A percentile compares a stretch with the other conserved stretches of the same genome.
Conservation (phyloP, 2,329 filamentous ascomycete species). For the Nemania sp. region DNA sequence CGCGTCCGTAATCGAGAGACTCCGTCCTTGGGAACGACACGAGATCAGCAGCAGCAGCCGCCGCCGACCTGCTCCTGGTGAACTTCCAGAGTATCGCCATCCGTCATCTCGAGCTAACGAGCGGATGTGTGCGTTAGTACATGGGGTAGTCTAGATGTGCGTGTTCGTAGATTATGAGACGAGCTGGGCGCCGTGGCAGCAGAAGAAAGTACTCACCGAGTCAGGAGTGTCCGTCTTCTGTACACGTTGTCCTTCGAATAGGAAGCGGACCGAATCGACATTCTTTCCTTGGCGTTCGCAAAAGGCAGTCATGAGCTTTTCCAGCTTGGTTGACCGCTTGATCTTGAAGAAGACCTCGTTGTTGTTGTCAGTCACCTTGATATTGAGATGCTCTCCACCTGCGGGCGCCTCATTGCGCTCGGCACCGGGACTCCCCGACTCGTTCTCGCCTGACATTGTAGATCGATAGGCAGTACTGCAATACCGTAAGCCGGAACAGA, state of each 20-base stretch:
- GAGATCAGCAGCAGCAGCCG: conserved; percentile 20
- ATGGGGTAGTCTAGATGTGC: neutral
- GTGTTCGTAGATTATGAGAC: neutral
- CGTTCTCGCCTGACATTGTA: conserved; percentile 58
- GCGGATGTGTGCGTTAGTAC: neutral
- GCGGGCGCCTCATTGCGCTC: conserved; percentile 46
- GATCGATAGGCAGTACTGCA: no score
- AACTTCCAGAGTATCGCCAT: conserved; percentile 94
- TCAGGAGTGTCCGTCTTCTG: conserved; percentile 89
- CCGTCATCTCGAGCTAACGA: conserved; percentile 87
- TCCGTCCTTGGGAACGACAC: conserved; percentile 33
- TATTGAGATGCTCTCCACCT: conserved; percentile 82
- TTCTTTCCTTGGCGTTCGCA: conserved; percentile 95
- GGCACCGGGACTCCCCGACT: conserved; percentile 52
- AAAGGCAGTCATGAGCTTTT: conserved; percentile 98
- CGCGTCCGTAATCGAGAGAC: neutral
- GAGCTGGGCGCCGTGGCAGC: neutral
- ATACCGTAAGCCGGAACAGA: no score
- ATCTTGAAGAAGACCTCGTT: conserved; percentile 99
- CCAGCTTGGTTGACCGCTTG: conserved; percentile 91
- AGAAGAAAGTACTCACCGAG: conserved; percentile 64
- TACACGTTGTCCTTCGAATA: conserved; percentile 95
- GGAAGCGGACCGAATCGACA: conserved; percentile 80
- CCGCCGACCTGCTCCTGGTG: conserved; percentile 98
- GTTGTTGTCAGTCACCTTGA: conserved; percentile 99